phyloP scores from a whole-genome alignment of 345 rosid genomes.

The Eucalyptus shirleyi region DNA sequence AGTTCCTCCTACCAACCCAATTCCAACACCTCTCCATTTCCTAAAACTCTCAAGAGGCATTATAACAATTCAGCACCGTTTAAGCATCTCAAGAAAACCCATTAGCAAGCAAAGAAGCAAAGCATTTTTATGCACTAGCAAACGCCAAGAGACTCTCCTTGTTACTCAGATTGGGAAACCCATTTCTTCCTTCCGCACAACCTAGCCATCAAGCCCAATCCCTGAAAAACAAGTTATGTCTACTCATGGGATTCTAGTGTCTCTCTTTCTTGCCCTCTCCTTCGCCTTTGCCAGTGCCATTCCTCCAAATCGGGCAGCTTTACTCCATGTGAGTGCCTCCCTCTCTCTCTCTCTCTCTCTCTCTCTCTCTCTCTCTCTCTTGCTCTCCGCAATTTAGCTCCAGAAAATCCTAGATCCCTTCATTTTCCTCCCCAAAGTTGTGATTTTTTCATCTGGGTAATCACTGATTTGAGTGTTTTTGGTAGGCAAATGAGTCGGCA shows the following conservation, averaged over 20 bases:
- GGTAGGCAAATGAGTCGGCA: background rate
- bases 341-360: background rate
- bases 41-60: background rate
- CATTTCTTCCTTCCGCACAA: background rate
- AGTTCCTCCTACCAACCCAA: background rate
- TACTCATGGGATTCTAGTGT: slow-evolving; percentile 9
- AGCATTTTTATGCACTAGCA: background rate
- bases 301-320: slow-evolving; percentile 13
- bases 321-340: slow-evolving; percentile 26
- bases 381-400: background rate
- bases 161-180: background rate
- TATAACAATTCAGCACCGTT: background rate
- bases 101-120: background rate
- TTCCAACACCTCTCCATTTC: background rate
- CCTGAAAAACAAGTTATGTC: background rate
- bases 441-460: slow-evolving; percentile 8
- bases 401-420: background rate
- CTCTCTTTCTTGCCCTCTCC: slow-evolving; percentile 14
- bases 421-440: background rate
- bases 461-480: background rate
- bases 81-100: background rate
- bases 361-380: background rate
- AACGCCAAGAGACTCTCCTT: background rate
- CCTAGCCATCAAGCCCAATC: background rate
- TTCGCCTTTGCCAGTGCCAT: slow-evolving; percentile 3